Evolutionary conservation across 768 basidiomycete species (phyloP).

Genomic region (Tylopilus rubrobrunneus): DNA sequence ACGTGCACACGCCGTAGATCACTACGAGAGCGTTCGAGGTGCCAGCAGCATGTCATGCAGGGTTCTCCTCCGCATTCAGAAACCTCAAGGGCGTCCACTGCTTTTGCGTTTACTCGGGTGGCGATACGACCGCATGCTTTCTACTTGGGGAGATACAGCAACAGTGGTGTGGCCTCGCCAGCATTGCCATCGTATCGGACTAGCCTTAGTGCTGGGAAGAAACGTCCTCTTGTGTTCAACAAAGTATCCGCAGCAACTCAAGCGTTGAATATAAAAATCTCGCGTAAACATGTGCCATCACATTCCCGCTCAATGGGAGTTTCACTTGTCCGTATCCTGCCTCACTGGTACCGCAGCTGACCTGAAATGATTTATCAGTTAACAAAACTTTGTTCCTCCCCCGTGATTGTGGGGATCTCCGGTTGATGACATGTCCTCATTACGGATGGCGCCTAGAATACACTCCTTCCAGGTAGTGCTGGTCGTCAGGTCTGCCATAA

Average conservation of each 20-base stretch:
- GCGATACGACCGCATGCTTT: slow-evolving; percentile 34
- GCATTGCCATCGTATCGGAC: slow-evolving; percentile 14
- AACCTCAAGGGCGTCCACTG: slow-evolving; percentile 12
- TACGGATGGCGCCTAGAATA: slow-evolving; percentile 8
- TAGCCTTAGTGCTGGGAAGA: neutral
- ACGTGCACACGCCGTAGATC: slow-evolving; percentile 13
- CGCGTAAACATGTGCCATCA: neutral
- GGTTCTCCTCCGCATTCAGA: slow-evolving; percentile 5
- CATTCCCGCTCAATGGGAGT: neutral
- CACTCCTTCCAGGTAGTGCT: slow-evolving; percentile 9
- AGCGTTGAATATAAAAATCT: neutral
- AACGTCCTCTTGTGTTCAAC: neutral
- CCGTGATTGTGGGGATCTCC: slow-evolving; percentile 8
- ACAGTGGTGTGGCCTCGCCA: slow-evolving; percentile 20
- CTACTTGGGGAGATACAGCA: slow-evolving; percentile 33
- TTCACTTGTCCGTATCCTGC: neutral
- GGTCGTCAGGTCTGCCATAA: slow-evolving; percentile 11
- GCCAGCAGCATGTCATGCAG: slow-evolving; percentile 10
- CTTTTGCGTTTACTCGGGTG: slow-evolving; percentile 11
- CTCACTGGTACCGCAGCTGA: neutral
- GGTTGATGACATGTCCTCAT: slow-evolving; percentile 3
- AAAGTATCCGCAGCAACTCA: neutral
- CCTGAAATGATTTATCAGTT: neutral
- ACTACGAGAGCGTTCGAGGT: slow-evolving; percentile 12
- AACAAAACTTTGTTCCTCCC: slow-evolving; percentile 1